Conservation (phyloP, 352 stramenopile genomes). For the Thalassiosira oceanica region DNA sequence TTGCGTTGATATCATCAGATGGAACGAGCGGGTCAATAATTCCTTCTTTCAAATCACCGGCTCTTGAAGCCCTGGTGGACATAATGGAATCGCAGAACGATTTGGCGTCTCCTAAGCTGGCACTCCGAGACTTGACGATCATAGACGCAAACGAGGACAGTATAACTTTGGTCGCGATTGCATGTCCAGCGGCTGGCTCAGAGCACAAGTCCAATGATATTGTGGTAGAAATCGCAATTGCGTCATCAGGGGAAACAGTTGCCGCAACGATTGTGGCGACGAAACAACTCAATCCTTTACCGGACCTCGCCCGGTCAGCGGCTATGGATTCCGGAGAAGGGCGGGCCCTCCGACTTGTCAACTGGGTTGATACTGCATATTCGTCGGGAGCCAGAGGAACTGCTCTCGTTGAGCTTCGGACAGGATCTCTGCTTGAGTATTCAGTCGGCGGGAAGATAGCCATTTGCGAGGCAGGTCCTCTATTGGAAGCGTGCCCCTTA, state of each 20-base stretch:
- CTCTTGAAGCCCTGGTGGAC: no score
- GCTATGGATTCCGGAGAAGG: no score
- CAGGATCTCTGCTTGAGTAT: slow-evolving; percentile 73
- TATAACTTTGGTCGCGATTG: slow-evolving; percentile 41
- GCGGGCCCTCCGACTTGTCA: slow-evolving; percentile 54
- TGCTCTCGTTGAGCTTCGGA: slow-evolving; percentile 60
- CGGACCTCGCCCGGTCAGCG: no score
- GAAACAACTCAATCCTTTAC: slow-evolving; percentile 18
- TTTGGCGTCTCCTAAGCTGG: no score
- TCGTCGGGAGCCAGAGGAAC: slow-evolving; percentile 25
- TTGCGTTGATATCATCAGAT: slow-evolving; percentile 34
- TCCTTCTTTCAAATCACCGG: no score
- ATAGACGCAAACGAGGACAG: slow-evolving; percentile 30
- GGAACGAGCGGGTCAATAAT: no score
- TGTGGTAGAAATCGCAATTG: slow-evolving; percentile 43
- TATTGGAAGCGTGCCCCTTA: slow-evolving; percentile 76
- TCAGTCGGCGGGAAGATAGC: slow-evolving; percentile 30
- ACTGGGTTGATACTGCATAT: slow-evolving; percentile 59
- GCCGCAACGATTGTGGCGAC: not conserved
- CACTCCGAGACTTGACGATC: slow-evolving; percentile 49
- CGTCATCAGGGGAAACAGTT: slow-evolving; percentile 2
- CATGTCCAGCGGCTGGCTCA: slow-evolving; percentile 14
- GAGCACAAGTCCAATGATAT: slow-evolving; percentile 40
- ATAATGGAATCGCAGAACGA: no score
- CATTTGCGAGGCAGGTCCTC: slow-evolving; percentile 44